Base-by-base conservation (phyloP, 495 filamentous ascomycete genomes). In the Venustampulla echinocandica region DNA sequence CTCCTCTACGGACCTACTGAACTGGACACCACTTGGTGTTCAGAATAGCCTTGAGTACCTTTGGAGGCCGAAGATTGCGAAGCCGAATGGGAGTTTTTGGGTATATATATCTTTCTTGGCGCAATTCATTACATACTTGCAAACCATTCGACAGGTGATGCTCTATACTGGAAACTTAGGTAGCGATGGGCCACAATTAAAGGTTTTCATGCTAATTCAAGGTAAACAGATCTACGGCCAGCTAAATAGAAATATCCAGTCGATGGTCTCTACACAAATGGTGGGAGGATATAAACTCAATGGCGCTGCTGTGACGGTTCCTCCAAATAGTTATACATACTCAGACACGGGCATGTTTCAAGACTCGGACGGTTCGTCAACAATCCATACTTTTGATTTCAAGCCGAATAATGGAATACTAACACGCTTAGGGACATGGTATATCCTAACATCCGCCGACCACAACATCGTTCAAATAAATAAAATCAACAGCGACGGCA, bases 381-480 rank as follows among this genome's bases (percentile, higher is more conserved):
- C n/a, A 10, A 37, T 30, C n/a, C 27, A 37, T 40, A 10, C 10
- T 40, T 6, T 35, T 4, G 33, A 4, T 14, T 4, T 35, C 5
- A 17, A 4, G 5, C 18, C 17, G 4, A 22, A 9, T 18, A 18
- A 37, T 37, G n/a, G n/a, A n/a, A n/a, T 9, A 37, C 48, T 48
- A 47, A 56, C 7, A 47, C n/a, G n/a, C 15, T 17, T 34, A 65
- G 62, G 56, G 14, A 67, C 62, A 4, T 70, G 61, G 61, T 72
- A 68, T 42, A 56, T 70, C 24, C 57, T 72, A 15, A 69, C 69
- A 2, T 63, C 59, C 15, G 68, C 66, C 15, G 66, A 70, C 53
- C 68, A 70, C 58, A 72, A 72, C 47, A 65, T 49, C 33, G 57
- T 72, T 19, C 69, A 72, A 41, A 58, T 72, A 49, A 72, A 72